Evolutionary conservation across 129 eudicot species (phyloP).

Genomic region (Flaveria sonorensis): DNA sequence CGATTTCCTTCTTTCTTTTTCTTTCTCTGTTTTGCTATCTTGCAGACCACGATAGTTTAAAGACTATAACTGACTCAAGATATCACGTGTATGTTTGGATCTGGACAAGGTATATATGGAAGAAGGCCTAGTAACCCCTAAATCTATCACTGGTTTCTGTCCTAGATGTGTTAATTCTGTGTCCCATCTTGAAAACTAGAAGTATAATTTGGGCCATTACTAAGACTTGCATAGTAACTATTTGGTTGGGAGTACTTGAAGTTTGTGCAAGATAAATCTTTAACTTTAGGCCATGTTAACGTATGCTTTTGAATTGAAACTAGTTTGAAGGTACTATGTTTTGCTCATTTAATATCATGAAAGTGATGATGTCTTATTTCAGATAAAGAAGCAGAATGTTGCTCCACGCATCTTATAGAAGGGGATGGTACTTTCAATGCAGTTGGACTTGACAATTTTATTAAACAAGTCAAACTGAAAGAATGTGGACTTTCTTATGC

Average conservation of each 20-base stretch:
- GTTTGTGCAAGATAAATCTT: background rate
- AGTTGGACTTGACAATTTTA: conserved; percentile 71
- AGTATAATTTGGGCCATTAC: background rate
- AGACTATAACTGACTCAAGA: background rate
- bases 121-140: conserved; percentile 11
- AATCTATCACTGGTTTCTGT: background rate
- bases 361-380: conserved; percentile 25
- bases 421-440: conserved; percentile 94
- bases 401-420: conserved; percentile 94
- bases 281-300: conserved; percentile 1
- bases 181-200: background rate
- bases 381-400: conserved; percentile 56
- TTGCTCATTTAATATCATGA: conserved; percentile 20
- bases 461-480: conserved; percentile 79
- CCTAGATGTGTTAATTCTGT: conserved; percentile 1
- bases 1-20: background rate
- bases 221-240: background rate
- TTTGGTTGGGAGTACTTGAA: background rate
- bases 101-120: conserved; percentile 1
- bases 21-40: background rate
- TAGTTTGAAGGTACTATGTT: background rate
- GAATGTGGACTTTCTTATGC: conserved; percentile 99
- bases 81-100: conserved; percentile 1
- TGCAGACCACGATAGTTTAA: conserved; percentile 14
- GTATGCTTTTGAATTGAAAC: conserved; percentile 8